phyloP scores from a whole-genome alignment of 495 filamentous ascomycete genomes.

The Aspergillus bertholletiae region DNA sequence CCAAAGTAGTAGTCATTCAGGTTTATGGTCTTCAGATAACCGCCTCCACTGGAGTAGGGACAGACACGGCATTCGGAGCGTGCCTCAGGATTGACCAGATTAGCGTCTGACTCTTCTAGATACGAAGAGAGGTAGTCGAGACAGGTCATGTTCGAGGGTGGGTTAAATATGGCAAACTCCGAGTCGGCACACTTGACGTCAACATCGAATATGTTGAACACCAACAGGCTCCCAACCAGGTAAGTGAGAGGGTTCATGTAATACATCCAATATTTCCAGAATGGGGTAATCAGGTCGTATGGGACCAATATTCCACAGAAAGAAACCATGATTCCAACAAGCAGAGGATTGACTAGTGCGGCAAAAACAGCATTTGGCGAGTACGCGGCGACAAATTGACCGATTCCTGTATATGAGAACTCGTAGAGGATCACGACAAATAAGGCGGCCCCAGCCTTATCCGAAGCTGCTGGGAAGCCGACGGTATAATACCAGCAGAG shows the following conservation, averaged over 20 bases:
- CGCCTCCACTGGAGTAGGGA: constrained; percentile 29
- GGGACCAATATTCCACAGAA: constrained; percentile 50
- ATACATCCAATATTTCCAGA: constrained; percentile 77
- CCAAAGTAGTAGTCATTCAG: constrained; percentile 33
- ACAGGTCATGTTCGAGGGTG: constrained; percentile 47
- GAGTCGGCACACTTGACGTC: constrained; percentile 51
- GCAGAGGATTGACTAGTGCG: constrained; percentile 52
- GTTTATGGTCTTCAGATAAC: constrained; percentile 34
- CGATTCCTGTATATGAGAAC: constrained; percentile 56
- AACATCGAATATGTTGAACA: constrained; percentile 53
- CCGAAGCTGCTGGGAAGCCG: constrained; percentile 36
- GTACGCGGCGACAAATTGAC: constrained; percentile 57
- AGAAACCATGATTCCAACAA: constrained; percentile 56
- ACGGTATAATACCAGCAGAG: constrained; percentile 53
- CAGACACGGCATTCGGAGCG: constrained; percentile 58
- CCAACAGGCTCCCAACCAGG: constrained; percentile 57
- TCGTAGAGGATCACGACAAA: constrained; percentile 55
- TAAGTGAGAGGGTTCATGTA: constrained; percentile 72
- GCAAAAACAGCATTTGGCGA: constrained; percentile 55
- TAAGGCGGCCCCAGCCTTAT: constrained; percentile 52
- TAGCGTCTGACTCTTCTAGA: constrained; percentile 51
- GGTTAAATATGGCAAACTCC: constrained; percentile 56
- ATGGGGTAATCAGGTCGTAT: constrained; percentile 45
- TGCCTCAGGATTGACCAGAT: constrained; percentile 47
- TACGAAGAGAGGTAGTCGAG: constrained; percentile 46